Base-by-base conservation (phyloP, 2,329 filamentous ascomycete genomes). In the Aspergillus awamori region DNA sequence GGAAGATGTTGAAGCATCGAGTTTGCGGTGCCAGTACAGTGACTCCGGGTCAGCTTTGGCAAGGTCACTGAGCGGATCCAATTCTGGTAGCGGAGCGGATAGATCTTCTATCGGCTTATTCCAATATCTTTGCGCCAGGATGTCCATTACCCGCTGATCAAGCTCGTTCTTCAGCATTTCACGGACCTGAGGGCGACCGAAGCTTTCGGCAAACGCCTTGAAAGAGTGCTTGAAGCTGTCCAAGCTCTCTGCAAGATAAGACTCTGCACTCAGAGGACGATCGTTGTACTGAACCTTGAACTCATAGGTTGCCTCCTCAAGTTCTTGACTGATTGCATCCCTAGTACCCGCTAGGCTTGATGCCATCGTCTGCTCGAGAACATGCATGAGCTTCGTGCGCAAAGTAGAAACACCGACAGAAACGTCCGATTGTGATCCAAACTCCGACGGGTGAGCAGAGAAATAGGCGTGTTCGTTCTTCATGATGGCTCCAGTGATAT, bases 271-370 rank as follows among this genome's bases (percentile, higher is more conserved):
- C 38, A 99, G 82, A 1, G 94, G 92, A 6, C 95, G 88, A 74
- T 99, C 95, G 72, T 99, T 99, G 80, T 99, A 99, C 76, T 99
- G 96, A 5, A 99, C 95, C 76, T 99, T 99, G 83, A 97, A 99
- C 77, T 99, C 94, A 73, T 99, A 99, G 0, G 92, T 94, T 3
- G 95, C 93, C 77, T 99, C 95, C 71, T 97, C 94, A 0, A 99
- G 86, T 76, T 99, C 95, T 74, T 97, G 92, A 63, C 90, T 89
- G 67, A 99, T 97, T 8, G 93, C 92, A 72, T 97, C 92, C 69
- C 91, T 91, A 3, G 95, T 99, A 58, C 87, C 88, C 69, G 95
- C 91, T 58, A 99, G 83, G 70, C 92, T 97, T 36, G 91, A 87
- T 28, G 94, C 94, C 96, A 99, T 99, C 4, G 93, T 97, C 72